Evolutionary conservation across 768 basidiomycete genomes (phyloP).

Genomic region (Clavulina sp.): DNA sequence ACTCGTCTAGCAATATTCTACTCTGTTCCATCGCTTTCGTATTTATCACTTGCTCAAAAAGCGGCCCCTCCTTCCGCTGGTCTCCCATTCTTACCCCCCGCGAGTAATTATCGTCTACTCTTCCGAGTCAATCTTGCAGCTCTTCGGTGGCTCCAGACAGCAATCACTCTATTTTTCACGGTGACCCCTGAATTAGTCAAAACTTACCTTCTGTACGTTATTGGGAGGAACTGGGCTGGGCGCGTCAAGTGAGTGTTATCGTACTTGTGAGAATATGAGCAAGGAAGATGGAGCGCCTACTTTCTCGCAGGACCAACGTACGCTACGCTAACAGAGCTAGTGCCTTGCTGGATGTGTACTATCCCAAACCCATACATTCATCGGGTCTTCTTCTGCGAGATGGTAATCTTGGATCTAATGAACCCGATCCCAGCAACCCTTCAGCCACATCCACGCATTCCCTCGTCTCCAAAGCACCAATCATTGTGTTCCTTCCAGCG

Average conservation of each 20-base stretch:
- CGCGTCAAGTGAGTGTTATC: not conserved
- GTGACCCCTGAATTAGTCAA: constrained; percentile 3
- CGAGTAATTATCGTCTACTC: constrained; percentile 3
- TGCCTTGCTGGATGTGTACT: constrained; percentile 6
- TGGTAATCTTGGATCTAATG: too few species aligned
- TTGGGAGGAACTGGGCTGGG: not conserved
- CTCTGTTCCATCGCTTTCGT: constrained; percentile 4
- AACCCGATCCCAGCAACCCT: too few species aligned
- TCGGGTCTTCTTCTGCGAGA: not conserved
- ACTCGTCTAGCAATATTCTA: constrained; percentile 1
- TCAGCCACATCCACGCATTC: not conserved
- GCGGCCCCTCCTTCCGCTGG: constrained; percentile 5
- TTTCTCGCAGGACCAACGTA: not conserved
- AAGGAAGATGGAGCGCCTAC: not conserved
- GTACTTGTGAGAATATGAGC: not conserved
- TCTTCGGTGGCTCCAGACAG: not conserved
- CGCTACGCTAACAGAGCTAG: constrained; percentile 3
- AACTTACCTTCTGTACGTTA: not conserved
- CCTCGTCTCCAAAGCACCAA: not conserved
- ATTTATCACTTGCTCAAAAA: constrained; percentile 9
- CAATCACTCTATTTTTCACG: not conserved
- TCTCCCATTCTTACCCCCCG: constrained; percentile 7
- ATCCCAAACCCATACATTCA: not conserved
- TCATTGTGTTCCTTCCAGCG: constrained; percentile 9
- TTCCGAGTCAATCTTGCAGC: constrained; percentile 4